A percentile compares a stretch with the other conserved stretches of the same genome.
These are phyloP conservation scores for Trichoderma sp. DNA, from an alignment of 2,329 filamentous ascomycete genomes.

Conservation along the genomic window DNA sequence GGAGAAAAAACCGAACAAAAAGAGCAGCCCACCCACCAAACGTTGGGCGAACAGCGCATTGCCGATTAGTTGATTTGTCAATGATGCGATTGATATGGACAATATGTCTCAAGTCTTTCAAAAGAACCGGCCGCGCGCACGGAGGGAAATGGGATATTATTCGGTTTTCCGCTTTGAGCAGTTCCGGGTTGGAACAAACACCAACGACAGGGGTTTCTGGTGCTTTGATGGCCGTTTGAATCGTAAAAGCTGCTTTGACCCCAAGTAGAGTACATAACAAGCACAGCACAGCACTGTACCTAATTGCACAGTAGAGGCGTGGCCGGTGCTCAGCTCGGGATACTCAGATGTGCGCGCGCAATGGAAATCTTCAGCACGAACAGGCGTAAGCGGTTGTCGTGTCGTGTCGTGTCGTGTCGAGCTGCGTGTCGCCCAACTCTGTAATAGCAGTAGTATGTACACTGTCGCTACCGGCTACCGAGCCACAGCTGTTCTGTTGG, in stretches of 20 bases:
- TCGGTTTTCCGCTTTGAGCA: constrained; percentile 25
- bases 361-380: constrained; percentile 5
- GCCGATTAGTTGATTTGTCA: not conserved
- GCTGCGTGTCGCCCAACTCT: not conserved
- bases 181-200: constrained; percentile 16
- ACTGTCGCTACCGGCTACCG: not conserved
- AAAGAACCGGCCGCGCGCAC: not conserved
- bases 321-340: not conserved
- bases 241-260: not conserved
- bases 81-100: not conserved
- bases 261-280: not conserved
- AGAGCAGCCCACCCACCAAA: not conserved
- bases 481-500: not conserved
- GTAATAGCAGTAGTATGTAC: too few species aligned
- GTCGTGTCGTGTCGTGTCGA: not conserved
- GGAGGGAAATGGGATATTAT: not conserved
- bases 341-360: not conserved
- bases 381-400: not conserved
- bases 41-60: not conserved
- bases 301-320: not conserved
- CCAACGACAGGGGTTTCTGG: constrained; percentile 16
- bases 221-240: not conserved
- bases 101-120: not conserved
- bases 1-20: not conserved
- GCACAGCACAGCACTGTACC: not conserved